Percentiles rank a stretch among this genome's conserved stretches.
Evolutionary conservation across 2,329 filamentous ascomycete species (phyloP).

Genomic region (Xylaria multiplex): DNA sequence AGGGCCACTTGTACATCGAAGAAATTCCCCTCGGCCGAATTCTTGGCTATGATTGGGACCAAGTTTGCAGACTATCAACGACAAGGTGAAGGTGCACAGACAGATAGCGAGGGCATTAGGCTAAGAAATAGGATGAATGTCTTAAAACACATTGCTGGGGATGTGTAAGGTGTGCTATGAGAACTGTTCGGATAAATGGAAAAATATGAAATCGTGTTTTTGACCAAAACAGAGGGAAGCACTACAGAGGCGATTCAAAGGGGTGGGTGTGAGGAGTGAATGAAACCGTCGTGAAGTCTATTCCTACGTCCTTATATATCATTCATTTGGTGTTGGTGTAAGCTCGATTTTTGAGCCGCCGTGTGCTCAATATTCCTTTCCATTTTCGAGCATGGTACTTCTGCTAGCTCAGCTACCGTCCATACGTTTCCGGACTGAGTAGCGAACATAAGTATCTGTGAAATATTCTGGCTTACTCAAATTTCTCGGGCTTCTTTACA

Average conservation of each 20-base stretch:
- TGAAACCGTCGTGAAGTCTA: neutral
- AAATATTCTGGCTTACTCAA: neutral
- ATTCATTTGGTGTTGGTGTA: neutral
- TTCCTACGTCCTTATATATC: constrained; percentile 2
- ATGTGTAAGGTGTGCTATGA: neutral
- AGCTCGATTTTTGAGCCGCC: neutral
- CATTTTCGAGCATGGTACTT: neutral
- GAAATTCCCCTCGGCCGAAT: constrained; percentile 8
- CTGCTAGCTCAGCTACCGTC: neutral
- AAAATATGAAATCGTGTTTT: neutral
- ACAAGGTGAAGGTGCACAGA: neutral
- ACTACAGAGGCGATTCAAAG: neutral
- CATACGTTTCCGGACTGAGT: too few relatives aligned
- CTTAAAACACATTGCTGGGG: neutral
- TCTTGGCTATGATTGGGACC: neutral
- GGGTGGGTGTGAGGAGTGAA: neutral
- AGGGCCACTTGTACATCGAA: neutral
- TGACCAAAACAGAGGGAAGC: neutral
- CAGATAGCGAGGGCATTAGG: neutral
- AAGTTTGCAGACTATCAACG: neutral
- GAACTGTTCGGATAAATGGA: neutral
- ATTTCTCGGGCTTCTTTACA: constrained; percentile 20
- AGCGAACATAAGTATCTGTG: too few relatives aligned
- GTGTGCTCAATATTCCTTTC: constrained; percentile 4
- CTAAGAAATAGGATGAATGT: neutral